A percentile compares a stretch with the other conserved stretches of the same genome.
Conservation (phyloP, 176 grass and related monocot genomes). For the Melocanna baccifera region DNA sequence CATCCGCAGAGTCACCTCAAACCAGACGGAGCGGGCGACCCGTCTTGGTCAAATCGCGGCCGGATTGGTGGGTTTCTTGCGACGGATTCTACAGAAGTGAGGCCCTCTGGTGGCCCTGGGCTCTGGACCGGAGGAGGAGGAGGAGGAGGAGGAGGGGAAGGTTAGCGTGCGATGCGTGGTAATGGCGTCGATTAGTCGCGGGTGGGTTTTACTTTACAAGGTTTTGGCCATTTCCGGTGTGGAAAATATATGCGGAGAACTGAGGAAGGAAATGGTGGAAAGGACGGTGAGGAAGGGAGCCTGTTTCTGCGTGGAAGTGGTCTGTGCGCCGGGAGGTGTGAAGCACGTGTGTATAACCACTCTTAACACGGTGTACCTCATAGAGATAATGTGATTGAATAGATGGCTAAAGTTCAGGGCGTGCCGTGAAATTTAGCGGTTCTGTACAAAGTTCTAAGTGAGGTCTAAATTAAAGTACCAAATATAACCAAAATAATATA, state of each 20-base stretch:
- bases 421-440: too few species aligned
- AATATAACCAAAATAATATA: too few species aligned
- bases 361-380: not conserved
- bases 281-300: conserved; percentile 1
- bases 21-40: not conserved
- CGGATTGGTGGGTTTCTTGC: not conserved
- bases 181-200: conserved; percentile 51
- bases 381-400: not conserved
- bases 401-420: too few species aligned
- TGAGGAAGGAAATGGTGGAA: not conserved
- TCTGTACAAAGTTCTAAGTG: too few species aligned
- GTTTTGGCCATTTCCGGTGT: conserved; percentile 38
- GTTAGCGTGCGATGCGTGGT: not conserved
- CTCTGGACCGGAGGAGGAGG: not conserved
- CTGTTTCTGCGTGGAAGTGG: not conserved
- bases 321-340: conserved; percentile 26
- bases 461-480: too few species aligned
- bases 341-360: not conserved
- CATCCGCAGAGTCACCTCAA: conserved; percentile 37
- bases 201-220: conserved; percentile 44
- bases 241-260: conserved; percentile 11
- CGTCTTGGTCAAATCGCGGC: conserved; percentile 33
- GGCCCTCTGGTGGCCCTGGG: not conserved
- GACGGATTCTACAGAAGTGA: conserved; percentile 22
- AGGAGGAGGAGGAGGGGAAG: not conserved